A percentile compares a stretch with the other conserved stretches of the same genome.
Evolutionary conservation across 108 stramenopile genomes (phyloP).

Genomic region (Skeletonema tropicum): DNA sequence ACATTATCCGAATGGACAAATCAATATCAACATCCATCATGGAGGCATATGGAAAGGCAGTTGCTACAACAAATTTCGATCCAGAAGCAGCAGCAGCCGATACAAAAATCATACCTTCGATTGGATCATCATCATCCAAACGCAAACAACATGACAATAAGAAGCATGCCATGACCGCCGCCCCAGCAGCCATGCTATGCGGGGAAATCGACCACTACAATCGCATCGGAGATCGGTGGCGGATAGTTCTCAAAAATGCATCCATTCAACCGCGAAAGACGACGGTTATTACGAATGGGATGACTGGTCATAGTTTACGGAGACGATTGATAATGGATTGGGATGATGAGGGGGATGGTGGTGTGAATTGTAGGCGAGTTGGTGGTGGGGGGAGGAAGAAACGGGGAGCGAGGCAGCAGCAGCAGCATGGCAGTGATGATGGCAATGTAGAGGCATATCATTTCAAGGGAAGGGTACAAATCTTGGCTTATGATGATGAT

Average conservation of each 20-base stretch:
- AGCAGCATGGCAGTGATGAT: background rate
- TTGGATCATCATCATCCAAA: background rate
- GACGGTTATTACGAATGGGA: slow-evolving; percentile 22
- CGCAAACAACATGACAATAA: background rate
- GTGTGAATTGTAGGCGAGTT: background rate
- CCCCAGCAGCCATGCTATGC: slow-evolving; percentile 39
- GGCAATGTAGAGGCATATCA: background rate
- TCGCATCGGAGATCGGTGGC: slow-evolving; percentile 51
- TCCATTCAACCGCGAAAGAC: slow-evolving; percentile 14
- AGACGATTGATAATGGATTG: slow-evolving; percentile 34
- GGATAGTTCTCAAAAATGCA: slow-evolving; percentile 48
- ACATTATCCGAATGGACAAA: slow-evolving; percentile 3
- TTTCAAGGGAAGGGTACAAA: slow-evolving; percentile 37
- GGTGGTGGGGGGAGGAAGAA: background rate
- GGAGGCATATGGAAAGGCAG: slow-evolving; percentile 33
- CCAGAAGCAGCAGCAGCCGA: no score
- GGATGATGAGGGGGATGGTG: slow-evolving; percentile 15
- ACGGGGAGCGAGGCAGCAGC: background rate
- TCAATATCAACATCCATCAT: slow-evolving; percentile 31
- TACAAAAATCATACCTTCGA: background rate
- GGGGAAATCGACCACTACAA: slow-evolving; percentile 51
- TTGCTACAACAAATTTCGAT: slow-evolving; percentile 34
- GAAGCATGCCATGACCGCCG: slow-evolving; percentile 13
- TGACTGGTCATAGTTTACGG: slow-evolving; percentile 20
- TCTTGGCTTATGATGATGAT: slow-evolving; percentile 44